A percentile compares a stretch with the other conserved stretches of the same genome.
phyloP scores from a whole-genome alignment of 371 early-diverging fungal species.

The Saksenaea vasiformis region DNA sequence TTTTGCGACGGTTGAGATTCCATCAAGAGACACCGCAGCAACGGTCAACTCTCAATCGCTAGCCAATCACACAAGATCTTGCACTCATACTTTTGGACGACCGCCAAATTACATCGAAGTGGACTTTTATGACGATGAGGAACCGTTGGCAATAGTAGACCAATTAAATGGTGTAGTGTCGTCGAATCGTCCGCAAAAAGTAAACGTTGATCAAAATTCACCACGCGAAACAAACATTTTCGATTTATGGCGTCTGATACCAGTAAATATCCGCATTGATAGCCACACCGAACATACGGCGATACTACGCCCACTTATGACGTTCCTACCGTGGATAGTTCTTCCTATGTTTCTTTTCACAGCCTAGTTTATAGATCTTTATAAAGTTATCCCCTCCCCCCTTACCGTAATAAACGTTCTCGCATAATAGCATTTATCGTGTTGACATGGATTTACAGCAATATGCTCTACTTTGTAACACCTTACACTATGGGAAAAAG shows the following conservation, averaged over 20 bases:
- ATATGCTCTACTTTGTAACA: no score
- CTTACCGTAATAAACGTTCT: no score
- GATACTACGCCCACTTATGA: neutral
- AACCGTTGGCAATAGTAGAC: conserved; percentile 45
- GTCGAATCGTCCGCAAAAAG: neutral
- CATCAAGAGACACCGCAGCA: conserved; percentile 37
- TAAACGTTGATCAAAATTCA: neutral
- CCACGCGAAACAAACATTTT: neutral
- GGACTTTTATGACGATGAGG: conserved; percentile 71
- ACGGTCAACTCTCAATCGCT: conserved; percentile 42
- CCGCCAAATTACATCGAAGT: conserved; percentile 73
- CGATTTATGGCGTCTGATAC: neutral
- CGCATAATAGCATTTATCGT: no score
- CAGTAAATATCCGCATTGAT: neutral
- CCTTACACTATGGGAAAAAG: no score
- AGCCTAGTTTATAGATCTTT: no score
- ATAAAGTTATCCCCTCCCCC: no score
- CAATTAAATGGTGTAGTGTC: conserved; percentile 48
- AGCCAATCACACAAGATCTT: conserved; percentile 34
- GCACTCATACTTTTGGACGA: conserved; percentile 34
- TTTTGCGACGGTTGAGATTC: conserved; percentile 22
- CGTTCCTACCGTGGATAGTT: no score
- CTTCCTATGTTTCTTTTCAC: no score
- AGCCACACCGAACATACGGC: neutral
- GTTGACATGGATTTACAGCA: no score